Evolutionary conservation across 768 basidiomycete species (phyloP).

Genomic region (Pholiota molesta): DNA sequence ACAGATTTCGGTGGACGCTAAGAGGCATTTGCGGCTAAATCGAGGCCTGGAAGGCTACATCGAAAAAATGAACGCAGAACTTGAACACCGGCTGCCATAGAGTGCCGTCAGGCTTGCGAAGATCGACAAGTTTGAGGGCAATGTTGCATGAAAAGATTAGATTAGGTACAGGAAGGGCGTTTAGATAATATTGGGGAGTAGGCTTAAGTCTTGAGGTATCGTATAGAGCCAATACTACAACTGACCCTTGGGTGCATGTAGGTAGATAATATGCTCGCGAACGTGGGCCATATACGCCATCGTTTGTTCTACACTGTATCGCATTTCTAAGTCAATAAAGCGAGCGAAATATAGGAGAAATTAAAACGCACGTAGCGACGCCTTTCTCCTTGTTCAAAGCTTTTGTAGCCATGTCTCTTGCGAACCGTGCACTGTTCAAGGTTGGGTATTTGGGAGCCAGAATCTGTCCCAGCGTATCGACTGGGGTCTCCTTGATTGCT

Average conservation of each 20-base stretch:
- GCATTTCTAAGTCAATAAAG: background rate
- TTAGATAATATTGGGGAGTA: background rate
- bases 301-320: conserved; percentile 1
- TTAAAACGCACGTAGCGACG: conserved; percentile 1
- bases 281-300: conserved; percentile 3
- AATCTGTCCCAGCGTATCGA: background rate
- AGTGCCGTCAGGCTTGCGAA: background rate
- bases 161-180: background rate
- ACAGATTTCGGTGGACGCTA: too few species aligned
- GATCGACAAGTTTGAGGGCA: background rate
- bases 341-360: background rate
- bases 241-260: background rate
- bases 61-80: too few species aligned
- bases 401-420: conserved; percentile 3
- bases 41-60: too few species aligned
- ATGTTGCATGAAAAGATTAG: background rate
- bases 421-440: conserved; percentile 4
- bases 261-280: background rate
- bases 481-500: background rate
- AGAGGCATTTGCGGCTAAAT: too few species aligned
- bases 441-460: background rate
- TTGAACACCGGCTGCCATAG: too few species aligned
- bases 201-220: background rate
- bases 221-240: background rate
- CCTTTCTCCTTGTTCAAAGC: conserved; percentile 6